phyloP scores from a whole-genome alignment of 306 rosid genomes.

The Dryas alaskensis region DNA sequence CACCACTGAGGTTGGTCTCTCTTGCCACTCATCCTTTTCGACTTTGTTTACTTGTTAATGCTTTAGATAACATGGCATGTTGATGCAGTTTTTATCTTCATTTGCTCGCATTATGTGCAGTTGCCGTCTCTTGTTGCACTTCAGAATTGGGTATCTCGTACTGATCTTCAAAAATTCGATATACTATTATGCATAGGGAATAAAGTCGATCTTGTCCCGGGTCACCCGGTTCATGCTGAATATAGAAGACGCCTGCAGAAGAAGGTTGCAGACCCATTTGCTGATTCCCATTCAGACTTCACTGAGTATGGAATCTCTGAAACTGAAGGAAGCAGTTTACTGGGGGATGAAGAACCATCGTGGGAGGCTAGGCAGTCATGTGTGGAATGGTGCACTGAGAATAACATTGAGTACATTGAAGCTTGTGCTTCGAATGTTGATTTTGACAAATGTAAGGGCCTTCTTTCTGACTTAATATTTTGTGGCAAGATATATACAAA shows the following conservation, averaged over 20 bases:
- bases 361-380: slow-evolving; percentile 58
- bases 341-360: slow-evolving; percentile 51
- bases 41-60: slow-evolving; percentile 12
- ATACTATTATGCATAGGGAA: slow-evolving; percentile 82
- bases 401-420: slow-evolving; percentile 75
- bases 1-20: slow-evolving; percentile 64
- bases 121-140: slow-evolving; percentile 58
- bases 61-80: slow-evolving; percentile 5
- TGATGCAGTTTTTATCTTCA: slow-evolving; percentile 11
- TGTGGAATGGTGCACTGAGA: slow-evolving; percentile 74
- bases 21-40: slow-evolving; percentile 7
- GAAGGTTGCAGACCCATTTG: slow-evolving; percentile 48
- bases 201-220: slow-evolving; percentile 75
- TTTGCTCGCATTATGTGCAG: slow-evolving; percentile 41
- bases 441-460: slow-evolving; percentile 71
- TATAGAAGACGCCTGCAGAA: slow-evolving; percentile 58
- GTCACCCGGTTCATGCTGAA: slow-evolving; percentile 77
- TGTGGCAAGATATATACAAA: not conserved
- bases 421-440: slow-evolving; percentile 79
- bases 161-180: slow-evolving; percentile 68
- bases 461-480: slow-evolving; percentile 7
- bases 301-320: slow-evolving; percentile 73
- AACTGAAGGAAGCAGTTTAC: slow-evolving; percentile 74
- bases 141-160: slow-evolving; percentile 59
- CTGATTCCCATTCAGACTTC: slow-evolving; percentile 38